phyloP scores from a whole-genome alignment of 352 stramenopile genomes.

The Phytophthora idaei region DNA sequence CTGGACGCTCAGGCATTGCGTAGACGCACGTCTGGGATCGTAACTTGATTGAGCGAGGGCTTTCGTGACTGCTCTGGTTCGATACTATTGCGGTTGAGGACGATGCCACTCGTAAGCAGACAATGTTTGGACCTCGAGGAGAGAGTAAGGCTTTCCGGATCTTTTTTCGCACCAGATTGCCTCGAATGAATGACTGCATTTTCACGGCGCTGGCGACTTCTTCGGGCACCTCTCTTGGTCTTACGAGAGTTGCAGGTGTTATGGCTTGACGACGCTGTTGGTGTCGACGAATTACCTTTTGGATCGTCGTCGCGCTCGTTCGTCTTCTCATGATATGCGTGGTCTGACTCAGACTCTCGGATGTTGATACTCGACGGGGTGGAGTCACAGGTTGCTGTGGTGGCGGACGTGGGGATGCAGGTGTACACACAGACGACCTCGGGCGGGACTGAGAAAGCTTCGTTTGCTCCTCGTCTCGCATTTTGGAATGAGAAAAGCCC shows the following conservation, averaged over 20 bases:
- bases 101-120: constrained; percentile 40
- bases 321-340: constrained; percentile 11
- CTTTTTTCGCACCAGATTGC: constrained; percentile 40
- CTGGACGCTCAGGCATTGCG: constrained; percentile 26
- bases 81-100: constrained; percentile 1
- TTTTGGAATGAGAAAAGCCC: constrained; percentile 7
- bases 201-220: constrained; percentile 46
- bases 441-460: constrained; percentile 1
- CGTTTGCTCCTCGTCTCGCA: constrained; percentile 11
- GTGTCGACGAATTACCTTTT: constrained; percentile 49
- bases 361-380: neutral
- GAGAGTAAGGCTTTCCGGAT: constrained; percentile 31
- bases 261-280: constrained; percentile 21
- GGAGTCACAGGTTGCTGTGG: constrained; percentile 1
- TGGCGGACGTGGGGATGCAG: neutral
- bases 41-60: neutral
- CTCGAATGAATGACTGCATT: constrained; percentile 60
- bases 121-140: constrained; percentile 22
- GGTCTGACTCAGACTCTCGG: neutral
- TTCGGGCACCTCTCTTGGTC: constrained; percentile 19
- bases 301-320: constrained; percentile 44
- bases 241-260: constrained; percentile 6
- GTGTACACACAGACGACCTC: neutral
- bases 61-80: constrained; percentile 26
- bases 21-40: constrained; percentile 35